A percentile compares a stretch with the other conserved stretches of the same genome.
Evolutionary conservation across 2,329 filamentous ascomycete species (phyloP).

Genomic region (Diaporthe sp.): DNA sequence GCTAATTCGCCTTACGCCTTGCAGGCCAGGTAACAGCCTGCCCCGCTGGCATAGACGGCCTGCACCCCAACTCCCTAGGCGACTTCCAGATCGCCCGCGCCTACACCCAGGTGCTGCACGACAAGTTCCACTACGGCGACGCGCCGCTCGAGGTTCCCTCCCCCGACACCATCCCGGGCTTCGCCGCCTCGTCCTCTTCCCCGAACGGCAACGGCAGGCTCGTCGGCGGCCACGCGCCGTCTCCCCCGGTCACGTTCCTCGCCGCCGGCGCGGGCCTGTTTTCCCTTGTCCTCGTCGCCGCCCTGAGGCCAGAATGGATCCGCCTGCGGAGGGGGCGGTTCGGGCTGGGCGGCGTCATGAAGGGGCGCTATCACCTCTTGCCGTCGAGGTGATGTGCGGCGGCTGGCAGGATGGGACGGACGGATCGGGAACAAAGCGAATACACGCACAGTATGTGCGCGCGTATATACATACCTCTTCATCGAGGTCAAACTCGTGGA

Average conservation of each 20-base stretch:
- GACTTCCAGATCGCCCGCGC: constrained; percentile 59
- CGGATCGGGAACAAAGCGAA: background rate
- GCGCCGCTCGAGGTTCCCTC: constrained; percentile 45
- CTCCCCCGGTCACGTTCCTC: constrained; percentile 13
- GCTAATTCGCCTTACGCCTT: too few relatives aligned
- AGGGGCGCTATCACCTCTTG: constrained; percentile 19
- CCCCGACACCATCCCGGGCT: background rate
- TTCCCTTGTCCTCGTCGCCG: constrained; percentile 1
- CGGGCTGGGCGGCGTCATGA: constrained; percentile 17
- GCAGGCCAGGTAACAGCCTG: constrained; percentile 45
- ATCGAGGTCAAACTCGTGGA: too few relatives aligned
- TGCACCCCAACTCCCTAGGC: constrained; percentile 58
- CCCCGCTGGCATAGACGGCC: constrained; percentile 55
- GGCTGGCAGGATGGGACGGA: too few relatives aligned
- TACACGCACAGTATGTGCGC: background rate
- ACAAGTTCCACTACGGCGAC: constrained; percentile 46
- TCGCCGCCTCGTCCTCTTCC: background rate
- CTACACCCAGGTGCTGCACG: constrained; percentile 52
- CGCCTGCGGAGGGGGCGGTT: constrained; percentile 24
- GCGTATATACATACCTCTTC: background rate
- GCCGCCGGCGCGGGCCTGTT: constrained; percentile 13
- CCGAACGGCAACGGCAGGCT: background rate
- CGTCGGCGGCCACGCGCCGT: background rate
- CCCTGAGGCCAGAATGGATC: constrained; percentile 29
- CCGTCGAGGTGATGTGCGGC: constrained; percentile 7